A percentile compares a stretch with the other conserved stretches of the same genome.
These are phyloP conservation scores for Linum tenue DNA, from an alignment of 345 rosid species.

Conservation along the genomic window DNA sequence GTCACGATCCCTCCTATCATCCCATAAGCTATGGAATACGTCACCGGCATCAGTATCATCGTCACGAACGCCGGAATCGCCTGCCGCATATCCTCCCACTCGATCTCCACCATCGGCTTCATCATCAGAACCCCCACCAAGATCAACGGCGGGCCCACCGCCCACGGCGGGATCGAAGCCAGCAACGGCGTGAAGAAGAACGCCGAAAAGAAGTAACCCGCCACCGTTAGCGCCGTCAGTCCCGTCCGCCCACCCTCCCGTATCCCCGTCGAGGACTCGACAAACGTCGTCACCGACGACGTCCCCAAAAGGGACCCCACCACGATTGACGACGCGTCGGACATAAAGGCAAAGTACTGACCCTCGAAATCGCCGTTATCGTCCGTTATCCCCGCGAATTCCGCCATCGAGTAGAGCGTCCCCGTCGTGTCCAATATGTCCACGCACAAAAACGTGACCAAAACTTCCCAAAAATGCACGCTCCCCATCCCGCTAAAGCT, in stretches of 20 bases:
- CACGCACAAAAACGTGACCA: slow-evolving; percentile 72
- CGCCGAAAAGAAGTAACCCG: slow-evolving; percentile 66
- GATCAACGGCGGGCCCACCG: slow-evolving; percentile 89
- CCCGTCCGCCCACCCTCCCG: slow-evolving; percentile 89
- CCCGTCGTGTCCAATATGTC: slow-evolving; percentile 89
- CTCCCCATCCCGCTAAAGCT: slow-evolving; percentile 50
- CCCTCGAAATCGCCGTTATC: slow-evolving; percentile 63
- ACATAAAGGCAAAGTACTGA: slow-evolving; percentile 90
- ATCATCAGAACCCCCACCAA: slow-evolving; percentile 95
- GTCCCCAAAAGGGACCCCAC: slow-evolving; percentile 85
- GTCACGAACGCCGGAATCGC: slow-evolving; percentile 90
- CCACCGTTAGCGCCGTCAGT: slow-evolving; percentile 71
- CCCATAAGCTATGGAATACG: slow-evolving; percentile 92
- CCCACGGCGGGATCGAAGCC: slow-evolving; percentile 92
- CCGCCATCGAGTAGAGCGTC: slow-evolving; percentile 81
- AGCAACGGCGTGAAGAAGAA: slow-evolving; percentile 75
- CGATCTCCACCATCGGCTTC: slow-evolving; percentile 75
- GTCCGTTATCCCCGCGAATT: slow-evolving; percentile 65
- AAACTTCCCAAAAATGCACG: slow-evolving; percentile 73
- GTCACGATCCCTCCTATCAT: slow-evolving; percentile 82
- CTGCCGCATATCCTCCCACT: slow-evolving; percentile 82
- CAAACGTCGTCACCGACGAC: slow-evolving; percentile 71
- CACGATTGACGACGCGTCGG: slow-evolving; percentile 74
- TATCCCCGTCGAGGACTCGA: slow-evolving; percentile 89
- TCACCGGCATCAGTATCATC: slow-evolving; percentile 69